Evolutionary conservation across 495 filamentous ascomycete genomes (phyloP).

Genomic region (Clavariopsis aquatica): DNA sequence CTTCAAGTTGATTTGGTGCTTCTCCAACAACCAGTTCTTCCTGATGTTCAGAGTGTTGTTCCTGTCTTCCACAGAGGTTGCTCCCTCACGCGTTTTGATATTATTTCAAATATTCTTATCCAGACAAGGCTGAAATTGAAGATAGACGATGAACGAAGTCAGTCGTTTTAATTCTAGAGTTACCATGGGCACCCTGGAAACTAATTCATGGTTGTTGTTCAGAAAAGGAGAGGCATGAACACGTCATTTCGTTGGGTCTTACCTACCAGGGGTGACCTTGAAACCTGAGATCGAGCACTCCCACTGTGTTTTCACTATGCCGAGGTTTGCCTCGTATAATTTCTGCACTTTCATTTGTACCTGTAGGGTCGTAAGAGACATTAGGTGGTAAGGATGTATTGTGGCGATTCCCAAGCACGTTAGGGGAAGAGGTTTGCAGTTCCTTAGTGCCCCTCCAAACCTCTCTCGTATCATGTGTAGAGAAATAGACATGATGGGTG

Average conservation of each 20-base stretch:
- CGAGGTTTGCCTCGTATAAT: too few species aligned
- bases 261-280: slow-evolving; percentile 1
- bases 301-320: neutral
- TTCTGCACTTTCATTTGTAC: too few species aligned
- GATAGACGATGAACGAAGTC: neutral
- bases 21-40: neutral
- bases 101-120: neutral
- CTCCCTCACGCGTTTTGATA: neutral
- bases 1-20: neutral
- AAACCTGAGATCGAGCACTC: neutral
- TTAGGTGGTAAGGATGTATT: too few species aligned
- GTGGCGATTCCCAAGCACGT: too few species aligned
- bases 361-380: too few species aligned
- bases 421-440: too few species aligned
- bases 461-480: too few species aligned
- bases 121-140: neutral
- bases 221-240: neutral
- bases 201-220: neutral
- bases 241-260: slow-evolving; percentile 7
- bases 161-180: neutral
- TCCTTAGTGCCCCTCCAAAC: too few species aligned
- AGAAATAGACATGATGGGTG: too few species aligned
- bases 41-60: neutral
- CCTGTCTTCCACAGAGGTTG: neutral
- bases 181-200: neutral